Percentiles rank a stretch among this genome's conserved stretches.
These are phyloP conservation scores for Garcia nutans DNA, from an alignment of 345 rosid species.

Conservation along the genomic window DNA sequence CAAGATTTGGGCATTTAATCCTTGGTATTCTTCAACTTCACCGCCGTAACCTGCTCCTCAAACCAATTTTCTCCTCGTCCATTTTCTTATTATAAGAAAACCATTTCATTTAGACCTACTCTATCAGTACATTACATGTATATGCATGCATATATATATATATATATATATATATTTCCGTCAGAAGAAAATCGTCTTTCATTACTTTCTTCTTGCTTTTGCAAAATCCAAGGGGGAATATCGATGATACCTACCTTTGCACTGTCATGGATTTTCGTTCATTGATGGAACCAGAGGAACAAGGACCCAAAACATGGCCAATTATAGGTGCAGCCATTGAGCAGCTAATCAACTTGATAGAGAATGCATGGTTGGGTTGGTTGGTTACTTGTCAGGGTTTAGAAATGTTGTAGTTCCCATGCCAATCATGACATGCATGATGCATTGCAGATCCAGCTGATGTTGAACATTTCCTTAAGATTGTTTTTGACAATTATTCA, in stretches of 20 bases:
- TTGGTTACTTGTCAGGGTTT: constrained; percentile 52
- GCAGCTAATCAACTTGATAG: constrained; percentile 63
- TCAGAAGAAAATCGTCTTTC: background rate
- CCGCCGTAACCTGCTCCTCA: constrained; percentile 14
- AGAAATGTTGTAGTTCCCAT: constrained; percentile 82
- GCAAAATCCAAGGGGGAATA: constrained; percentile 40
- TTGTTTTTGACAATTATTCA: constrained; percentile 78
- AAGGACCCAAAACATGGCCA: constrained; percentile 96
- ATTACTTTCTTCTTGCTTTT: constrained; percentile 9
- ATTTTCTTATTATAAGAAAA: constrained; percentile 22
- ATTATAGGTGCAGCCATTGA: constrained; percentile 85
- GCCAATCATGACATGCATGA: constrained; percentile 80
- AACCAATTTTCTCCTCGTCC: constrained; percentile 26
- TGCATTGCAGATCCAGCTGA: constrained; percentile 91
- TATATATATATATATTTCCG: too few relatives aligned
- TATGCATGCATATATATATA: too few relatives aligned
- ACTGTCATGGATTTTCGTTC: constrained; percentile 59
- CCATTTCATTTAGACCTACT: background rate
- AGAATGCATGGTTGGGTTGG: constrained; percentile 93
- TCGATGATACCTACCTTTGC: constrained; percentile 43
- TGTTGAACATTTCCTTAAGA: constrained; percentile 86
- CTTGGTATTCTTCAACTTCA: constrained; percentile 25
- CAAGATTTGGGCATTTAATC: too few relatives aligned
- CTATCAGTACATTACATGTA: background rate
- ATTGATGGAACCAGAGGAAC: constrained; percentile 76